Conservation (phyloP, 1,139 yeast species). For the Sugiyamaella grinbergsii region DNA sequence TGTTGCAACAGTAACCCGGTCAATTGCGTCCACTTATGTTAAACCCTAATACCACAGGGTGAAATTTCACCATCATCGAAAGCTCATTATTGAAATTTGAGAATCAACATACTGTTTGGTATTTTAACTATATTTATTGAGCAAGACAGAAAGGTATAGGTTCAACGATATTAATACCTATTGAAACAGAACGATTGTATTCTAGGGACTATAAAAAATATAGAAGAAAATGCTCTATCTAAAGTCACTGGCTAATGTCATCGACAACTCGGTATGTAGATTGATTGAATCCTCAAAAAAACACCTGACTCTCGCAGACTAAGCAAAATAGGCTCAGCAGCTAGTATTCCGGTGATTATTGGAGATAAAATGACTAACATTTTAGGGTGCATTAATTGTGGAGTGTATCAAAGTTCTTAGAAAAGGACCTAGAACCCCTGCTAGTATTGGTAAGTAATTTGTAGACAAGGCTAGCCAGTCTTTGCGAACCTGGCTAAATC, state of each 20-base stretch:
- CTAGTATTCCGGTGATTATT: too few relatives aligned
- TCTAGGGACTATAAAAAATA: neutral
- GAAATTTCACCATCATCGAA: constrained; percentile 4
- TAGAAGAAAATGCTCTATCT: constrained; percentile 67
- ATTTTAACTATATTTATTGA: too few relatives aligned
- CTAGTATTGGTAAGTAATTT: constrained; percentile 60
- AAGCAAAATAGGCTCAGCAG: too few relatives aligned
- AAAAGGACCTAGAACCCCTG: constrained; percentile 82
- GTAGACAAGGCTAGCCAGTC: too few relatives aligned
- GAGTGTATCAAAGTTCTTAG: constrained; percentile 95
- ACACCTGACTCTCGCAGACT: neutral
- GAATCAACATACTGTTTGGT: too few relatives aligned
- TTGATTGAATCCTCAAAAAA: neutral
- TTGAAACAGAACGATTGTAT: neutral
- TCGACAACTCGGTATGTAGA: constrained; percentile 69
- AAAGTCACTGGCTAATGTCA: constrained; percentile 84
- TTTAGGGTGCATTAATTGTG: constrained; percentile 80
- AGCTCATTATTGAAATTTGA: neutral
- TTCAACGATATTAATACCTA: too few relatives aligned
- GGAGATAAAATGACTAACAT: constrained; percentile 19
- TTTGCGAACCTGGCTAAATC: too few relatives aligned
- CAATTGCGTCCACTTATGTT: neutral
- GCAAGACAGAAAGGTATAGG: too few relatives aligned
- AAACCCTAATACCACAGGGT: constrained; percentile 1
- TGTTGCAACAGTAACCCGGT: neutral